Percentiles rank a stretch among this genome's conserved stretches.
Conservation (phyloP, 805 yeast species). For the Yamadazyma olivae region DNA sequence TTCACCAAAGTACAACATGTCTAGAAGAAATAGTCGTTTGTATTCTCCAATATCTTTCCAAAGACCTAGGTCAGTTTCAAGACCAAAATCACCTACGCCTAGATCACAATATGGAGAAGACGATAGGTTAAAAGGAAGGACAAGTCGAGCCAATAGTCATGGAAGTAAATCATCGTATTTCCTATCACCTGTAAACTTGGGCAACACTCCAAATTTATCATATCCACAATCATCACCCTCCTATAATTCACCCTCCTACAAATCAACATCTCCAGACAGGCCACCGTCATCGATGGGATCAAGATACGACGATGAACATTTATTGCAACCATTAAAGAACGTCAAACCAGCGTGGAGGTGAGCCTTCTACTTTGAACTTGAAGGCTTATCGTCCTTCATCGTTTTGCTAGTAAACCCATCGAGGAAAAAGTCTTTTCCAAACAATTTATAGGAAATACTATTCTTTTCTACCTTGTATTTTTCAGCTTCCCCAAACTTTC, state of each 20-base stretch:
- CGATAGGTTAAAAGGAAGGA: background rate
- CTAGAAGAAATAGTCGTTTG: conserved; percentile 1
- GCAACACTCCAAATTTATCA: conserved; percentile 10
- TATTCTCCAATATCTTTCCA: conserved; percentile 6
- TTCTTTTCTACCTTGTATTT: conserved; percentile 39
- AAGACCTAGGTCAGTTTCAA: background rate
- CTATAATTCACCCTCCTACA: conserved; percentile 8
- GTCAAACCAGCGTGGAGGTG: conserved; percentile 18
- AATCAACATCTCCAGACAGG: conserved; percentile 28
- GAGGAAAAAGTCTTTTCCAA: conserved; percentile 40
- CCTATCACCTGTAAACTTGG: conserved; percentile 9
- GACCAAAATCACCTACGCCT: conserved; percentile 11
- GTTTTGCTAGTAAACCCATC: conserved; percentile 45
- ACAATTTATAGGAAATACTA: conserved; percentile 33
- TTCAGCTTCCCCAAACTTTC: conserved; percentile 37
- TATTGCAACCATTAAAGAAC: conserved; percentile 21
- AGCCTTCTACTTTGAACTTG: background rate
- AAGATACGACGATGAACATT: conserved; percentile 28
- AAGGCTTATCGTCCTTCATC: conserved; percentile 19
- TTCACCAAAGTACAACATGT: background rate
- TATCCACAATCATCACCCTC: conserved; percentile 6
- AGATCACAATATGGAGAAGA: conserved; percentile 6
- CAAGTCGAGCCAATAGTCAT: background rate
- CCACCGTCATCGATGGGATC: conserved; percentile 35
- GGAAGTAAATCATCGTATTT: conserved; percentile 3